Base-by-base conservation (phyloP, 1,139 yeast species). In the Zygosaccharomyces sapae region DNA sequence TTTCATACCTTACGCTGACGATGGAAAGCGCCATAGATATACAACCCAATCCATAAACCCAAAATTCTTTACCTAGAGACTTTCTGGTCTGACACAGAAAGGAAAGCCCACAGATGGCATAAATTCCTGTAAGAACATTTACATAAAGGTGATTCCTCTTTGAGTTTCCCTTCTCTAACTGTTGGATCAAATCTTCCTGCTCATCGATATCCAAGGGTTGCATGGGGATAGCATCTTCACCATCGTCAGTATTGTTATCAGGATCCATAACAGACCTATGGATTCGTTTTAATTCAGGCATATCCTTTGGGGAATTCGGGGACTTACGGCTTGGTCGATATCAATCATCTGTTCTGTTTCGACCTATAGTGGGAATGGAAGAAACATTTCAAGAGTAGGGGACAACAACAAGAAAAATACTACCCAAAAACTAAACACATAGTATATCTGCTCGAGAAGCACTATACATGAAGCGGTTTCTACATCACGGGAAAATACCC, bases 161-260 rank as follows among this genome's bases (percentile, higher is more conserved):
- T 30, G 42, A 41, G 41, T 59, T 56, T 9, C 52, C 54, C 13
- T 52, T 31, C 38, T 61, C 65, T 24, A 63, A 55, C 27, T 45
- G 52, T 38, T 55, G 52, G 22, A 64, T 61, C 44, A 61, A 44
- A 36, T 58, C 59, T 36, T 62, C 67, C 46, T 64, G 68, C 24
- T 63, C 68, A 13, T 59, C 62, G 7, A 55, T 54, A 45, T 62
- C 67, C 43, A 64, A 36, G 9, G 67, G 66, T 7, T 50, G 47
- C 20, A 49, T 48, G 12, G 47, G 41, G 10, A 48, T 41, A 8
- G 44, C 58, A 34, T 47, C 45, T 19, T 52, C 53, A 9, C 44
- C 54, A 16, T 33, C 50, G 12, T 33, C 50, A 5, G 39, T 43
- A 9, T 41, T 43, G 19, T 47, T 41, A 36, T 38, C 35, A 33